Evolutionary conservation across 345 rosid genomes (phyloP), one percentile per base, ranked within the genome.

Genomic region (Litchi chinensis): DNA sequence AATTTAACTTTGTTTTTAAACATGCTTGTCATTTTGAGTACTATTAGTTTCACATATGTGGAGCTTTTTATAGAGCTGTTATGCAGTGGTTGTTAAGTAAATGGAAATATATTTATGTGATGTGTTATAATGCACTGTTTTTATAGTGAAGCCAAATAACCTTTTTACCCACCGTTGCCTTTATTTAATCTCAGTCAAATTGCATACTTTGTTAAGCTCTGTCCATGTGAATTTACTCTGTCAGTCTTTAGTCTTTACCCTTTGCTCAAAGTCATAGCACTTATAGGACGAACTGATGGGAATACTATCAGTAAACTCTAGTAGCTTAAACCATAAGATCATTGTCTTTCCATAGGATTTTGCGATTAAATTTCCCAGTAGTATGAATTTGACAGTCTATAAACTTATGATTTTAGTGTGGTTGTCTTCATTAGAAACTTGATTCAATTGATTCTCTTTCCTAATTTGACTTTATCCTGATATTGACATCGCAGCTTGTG

Each of bases 401-500:
- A 28, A 39, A 15, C 65, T 41, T 77, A 3, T 76, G 32, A 21
- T 68, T 76, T 26, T 8, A 56, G 8, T 40, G 56, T 19, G 21
- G 71, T 41, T 28, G 40, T 19, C 68, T 43, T 54, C 57, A 21
- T 54, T 76, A 15, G 48, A 68, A 71, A 44, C 43, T 72, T 68
- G 40, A 73, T 24, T 65, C 69, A 24, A 16, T 65, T 44, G 62
- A 16, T 66, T 46, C 40, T 68, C 12, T 64, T 43, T 69, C 9
- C 7, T 28, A 83, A 22, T 81, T 50, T 73, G 71, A 64, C 18
- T 71, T 77, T 39, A 74, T 26, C 39, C 65, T 54, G 56, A 19
- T 37, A 67, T 71, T 82, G 68, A 63, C 46, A 37, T 80, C 77
- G 86, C 92, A 97, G 99, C 98, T 94, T 82, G 99, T 91, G 48